A percentile compares a stretch with the other conserved stretches of the same genome.
Conservation (phyloP, 1,284 basidiomycete species). For the Ceratobasidium sp. region DNA sequence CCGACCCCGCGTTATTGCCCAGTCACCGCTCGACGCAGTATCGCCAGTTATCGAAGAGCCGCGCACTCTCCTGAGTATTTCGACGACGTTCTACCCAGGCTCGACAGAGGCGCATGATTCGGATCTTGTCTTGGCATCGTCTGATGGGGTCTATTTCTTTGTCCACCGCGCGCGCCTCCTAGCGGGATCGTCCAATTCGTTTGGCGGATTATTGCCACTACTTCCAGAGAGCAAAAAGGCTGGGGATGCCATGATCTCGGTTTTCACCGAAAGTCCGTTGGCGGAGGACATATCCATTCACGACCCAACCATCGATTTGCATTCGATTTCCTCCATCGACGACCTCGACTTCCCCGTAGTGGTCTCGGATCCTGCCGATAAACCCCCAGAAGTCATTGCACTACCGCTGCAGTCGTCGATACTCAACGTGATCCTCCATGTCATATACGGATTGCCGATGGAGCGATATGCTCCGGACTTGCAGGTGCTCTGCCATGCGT, state of each 20-base stretch:
- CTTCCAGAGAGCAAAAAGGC: slow-evolving; percentile 14
- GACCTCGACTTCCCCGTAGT: not conserved
- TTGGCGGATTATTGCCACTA: slow-evolving; percentile 43
- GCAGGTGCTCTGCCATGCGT: slow-evolving; percentile 41
- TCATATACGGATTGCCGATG: slow-evolving; percentile 47
- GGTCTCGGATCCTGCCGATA: slow-evolving; percentile 15
- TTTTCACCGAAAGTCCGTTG: slow-evolving; percentile 23
- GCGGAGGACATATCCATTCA: slow-evolving; percentile 37
- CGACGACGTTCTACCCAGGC: slow-evolving; percentile 50
- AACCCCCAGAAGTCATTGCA: slow-evolving; percentile 37
- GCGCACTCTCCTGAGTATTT: slow-evolving; percentile 47
- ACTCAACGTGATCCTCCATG: slow-evolving; percentile 50
- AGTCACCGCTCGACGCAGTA: slow-evolving; percentile 22
- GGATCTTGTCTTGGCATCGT: slow-evolving; percentile 47
- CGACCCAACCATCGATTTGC: slow-evolving; percentile 43
- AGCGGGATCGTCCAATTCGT: slow-evolving; percentile 46
- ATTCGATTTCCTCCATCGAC: slow-evolving; percentile 38
- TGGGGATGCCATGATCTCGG: not conserved
- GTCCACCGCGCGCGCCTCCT: slow-evolving; percentile 45
- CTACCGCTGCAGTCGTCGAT: slow-evolving; percentile 34
- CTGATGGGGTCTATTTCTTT: slow-evolving; percentile 50
- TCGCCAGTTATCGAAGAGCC: slow-evolving; percentile 33
- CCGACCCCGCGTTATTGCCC: not conserved
- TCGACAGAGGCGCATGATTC: slow-evolving; percentile 40
- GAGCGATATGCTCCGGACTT: slow-evolving; percentile 47